phyloP scores from a whole-genome alignment of 495 filamentous ascomycete genomes.

The Lepidopterella palustris region DNA sequence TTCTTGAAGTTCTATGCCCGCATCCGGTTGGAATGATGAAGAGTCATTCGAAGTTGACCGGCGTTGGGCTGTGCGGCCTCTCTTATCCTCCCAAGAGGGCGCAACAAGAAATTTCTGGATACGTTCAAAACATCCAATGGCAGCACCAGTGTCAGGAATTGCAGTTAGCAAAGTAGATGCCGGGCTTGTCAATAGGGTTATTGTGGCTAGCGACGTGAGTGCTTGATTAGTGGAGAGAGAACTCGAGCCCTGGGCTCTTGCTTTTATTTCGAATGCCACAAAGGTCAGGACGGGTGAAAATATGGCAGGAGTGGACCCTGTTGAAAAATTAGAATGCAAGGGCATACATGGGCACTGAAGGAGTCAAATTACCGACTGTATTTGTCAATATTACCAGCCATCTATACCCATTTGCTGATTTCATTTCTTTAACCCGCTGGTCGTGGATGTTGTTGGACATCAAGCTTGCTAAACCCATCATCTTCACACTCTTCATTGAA shows the following conservation, averaged over 20 bases:
- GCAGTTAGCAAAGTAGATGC: conserved; percentile 6
- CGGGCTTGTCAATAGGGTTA: conserved; percentile 3
- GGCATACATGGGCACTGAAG: conserved; percentile 9
- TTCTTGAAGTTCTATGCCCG: background rate
- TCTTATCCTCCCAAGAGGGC: conserved; percentile 4
- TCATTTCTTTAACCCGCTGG: conserved; percentile 50
- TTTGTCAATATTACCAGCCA: conserved; percentile 48
- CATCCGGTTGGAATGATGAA: background rate
- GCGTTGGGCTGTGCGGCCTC: background rate
- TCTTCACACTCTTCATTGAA: conserved; percentile 56
- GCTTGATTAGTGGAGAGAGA: conserved; percentile 6
- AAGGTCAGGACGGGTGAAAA: conserved; percentile 50
- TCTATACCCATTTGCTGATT: conserved; percentile 49
- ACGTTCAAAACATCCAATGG: background rate
- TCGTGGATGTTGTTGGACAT: conserved; percentile 43
- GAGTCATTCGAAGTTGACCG: background rate
- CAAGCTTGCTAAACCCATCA: conserved; percentile 46
- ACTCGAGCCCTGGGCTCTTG: background rate
- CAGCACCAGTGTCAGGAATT: conserved; percentile 6
- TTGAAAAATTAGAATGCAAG: background rate
- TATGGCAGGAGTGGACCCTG: conserved; percentile 44
- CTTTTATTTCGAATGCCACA: conserved; percentile 33
- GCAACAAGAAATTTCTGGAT: conserved; percentile 1
- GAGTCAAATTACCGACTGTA: conserved; percentile 38
- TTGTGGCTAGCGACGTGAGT: conserved; percentile 6